Evolutionary conservation across 2,329 filamentous ascomycete genomes (phyloP).

Genomic region (Fonsecaea pedrosoi): DNA sequence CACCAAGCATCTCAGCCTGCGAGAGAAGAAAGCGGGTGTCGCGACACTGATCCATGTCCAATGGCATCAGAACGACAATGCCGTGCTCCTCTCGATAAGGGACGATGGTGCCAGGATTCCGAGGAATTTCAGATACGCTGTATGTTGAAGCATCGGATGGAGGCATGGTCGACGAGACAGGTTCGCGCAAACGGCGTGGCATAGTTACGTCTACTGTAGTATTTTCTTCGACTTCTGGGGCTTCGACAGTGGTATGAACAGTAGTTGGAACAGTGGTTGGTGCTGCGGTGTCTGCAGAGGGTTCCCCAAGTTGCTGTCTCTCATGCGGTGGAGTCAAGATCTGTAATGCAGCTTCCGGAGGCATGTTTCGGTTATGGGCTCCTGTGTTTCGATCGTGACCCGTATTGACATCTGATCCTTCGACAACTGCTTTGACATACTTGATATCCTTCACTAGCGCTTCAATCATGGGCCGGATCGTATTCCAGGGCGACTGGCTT

Average conservation of each 20-base stretch:
- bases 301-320: background rate
- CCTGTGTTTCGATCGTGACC: background rate
- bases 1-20: conserved; percentile 4
- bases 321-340: background rate
- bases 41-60: conserved; percentile 7
- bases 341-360: background rate
- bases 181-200: background rate
- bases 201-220: background rate
- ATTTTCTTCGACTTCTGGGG: background rate
- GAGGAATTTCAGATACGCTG: background rate
- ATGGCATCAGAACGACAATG: conserved; percentile 3
- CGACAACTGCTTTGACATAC: background rate
- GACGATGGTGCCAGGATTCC: background rate
- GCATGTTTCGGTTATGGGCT: background rate
- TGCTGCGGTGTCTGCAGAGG: background rate
- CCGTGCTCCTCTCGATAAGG: background rate
- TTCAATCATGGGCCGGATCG: background rate
- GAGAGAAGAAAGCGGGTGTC: conserved; percentile 8
- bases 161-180: background rate
- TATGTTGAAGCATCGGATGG: background rate
- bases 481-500: background rate
- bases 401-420: background rate
- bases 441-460: background rate
- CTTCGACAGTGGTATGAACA: background rate
- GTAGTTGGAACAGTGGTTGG: background rate